A percentile compares a stretch with the other conserved stretches of the same genome.
phyloP scores from a whole-genome alignment of 108 stramenopile genomes.

The Schizochytrium sp. region DNA sequence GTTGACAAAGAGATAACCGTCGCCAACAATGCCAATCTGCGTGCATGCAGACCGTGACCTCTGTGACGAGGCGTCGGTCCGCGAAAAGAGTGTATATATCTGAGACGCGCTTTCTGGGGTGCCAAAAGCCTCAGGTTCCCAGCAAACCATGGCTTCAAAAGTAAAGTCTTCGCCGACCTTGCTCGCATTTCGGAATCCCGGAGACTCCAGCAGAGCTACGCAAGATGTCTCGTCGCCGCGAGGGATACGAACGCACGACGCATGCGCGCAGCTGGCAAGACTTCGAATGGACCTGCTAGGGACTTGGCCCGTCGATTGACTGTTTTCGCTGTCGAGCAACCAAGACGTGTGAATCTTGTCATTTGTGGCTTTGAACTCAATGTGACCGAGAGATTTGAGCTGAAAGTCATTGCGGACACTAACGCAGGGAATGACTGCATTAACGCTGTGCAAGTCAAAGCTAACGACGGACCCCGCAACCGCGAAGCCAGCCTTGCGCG shows the following conservation, averaged over 20 bases:
- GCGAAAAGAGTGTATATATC: not conserved
- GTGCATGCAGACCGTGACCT: not conserved
- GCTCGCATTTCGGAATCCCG: not conserved
- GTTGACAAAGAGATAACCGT: not conserved
- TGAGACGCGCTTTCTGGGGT: not conserved
- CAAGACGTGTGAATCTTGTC: not conserved
- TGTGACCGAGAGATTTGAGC: not conserved
- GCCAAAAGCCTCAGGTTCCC: not conserved
- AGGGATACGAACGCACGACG: not conserved
- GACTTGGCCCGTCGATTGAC: not conserved
- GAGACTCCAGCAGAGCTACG: not conserved
- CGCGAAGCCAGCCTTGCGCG: too few species aligned
- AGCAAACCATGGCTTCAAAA: conserved; percentile 7
- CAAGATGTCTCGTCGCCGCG: not conserved
- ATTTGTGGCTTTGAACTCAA: not conserved
- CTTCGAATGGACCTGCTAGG: not conserved
- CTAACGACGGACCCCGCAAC: too few species aligned
- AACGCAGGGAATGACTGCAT: not conserved
- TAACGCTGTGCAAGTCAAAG: too few species aligned
- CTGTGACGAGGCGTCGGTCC: not conserved
- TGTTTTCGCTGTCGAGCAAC: not conserved
- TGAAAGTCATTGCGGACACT: not conserved
- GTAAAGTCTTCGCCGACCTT: not conserved
- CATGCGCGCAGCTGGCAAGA: not conserved
- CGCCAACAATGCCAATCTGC: not conserved